Conservation (phyloP, 257 asterid genomes). For the Pogostemon cablin region DNA sequence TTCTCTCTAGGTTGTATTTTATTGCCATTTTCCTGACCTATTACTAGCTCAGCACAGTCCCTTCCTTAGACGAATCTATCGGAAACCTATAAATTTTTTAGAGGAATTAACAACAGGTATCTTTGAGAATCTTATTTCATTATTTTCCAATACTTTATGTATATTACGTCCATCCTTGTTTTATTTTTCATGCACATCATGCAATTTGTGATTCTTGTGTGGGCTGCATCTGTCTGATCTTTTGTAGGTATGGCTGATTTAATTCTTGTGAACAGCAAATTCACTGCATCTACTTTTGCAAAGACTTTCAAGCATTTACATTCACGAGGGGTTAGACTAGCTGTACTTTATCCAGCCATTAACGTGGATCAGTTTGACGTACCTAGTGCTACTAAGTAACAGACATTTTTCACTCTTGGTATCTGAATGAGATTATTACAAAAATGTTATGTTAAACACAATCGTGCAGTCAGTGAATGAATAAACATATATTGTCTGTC, state of each 20-base stretch:
- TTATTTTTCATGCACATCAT: conserved; percentile 35
- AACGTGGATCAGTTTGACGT: conserved; percentile 79
- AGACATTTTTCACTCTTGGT: conserved; percentile 35
- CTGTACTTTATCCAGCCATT: conserved; percentile 95
- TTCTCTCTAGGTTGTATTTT: conserved; percentile 70
- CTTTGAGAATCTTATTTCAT: conserved; percentile 2
- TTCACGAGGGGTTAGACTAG: conserved; percentile 73
- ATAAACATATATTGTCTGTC: conserved; percentile 14
- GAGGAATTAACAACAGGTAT: conserved; percentile 94
- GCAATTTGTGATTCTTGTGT: conserved; percentile 29
- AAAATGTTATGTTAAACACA: neutral
- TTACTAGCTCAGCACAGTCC: conserved; percentile 87
- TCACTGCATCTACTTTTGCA: conserved; percentile 92
- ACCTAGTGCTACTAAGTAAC: conserved; percentile 67
- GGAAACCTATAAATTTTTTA: conserved; percentile 75
- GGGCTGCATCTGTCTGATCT: conserved; percentile 25
- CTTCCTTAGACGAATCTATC: conserved; percentile 75
- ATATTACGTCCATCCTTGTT: neutral
- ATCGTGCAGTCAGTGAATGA: neutral
- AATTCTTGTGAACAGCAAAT: conserved; percentile 90
- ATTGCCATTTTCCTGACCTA: conserved; percentile 98
- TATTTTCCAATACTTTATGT: neutral
- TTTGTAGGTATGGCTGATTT: conserved; percentile 89
- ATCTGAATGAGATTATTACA: conserved; percentile 39
- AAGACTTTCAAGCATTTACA: conserved; percentile 76